phyloP scores from a whole-genome alignment of 2,329 filamentous ascomycete species.

The Cordyceps sp. region DNA sequence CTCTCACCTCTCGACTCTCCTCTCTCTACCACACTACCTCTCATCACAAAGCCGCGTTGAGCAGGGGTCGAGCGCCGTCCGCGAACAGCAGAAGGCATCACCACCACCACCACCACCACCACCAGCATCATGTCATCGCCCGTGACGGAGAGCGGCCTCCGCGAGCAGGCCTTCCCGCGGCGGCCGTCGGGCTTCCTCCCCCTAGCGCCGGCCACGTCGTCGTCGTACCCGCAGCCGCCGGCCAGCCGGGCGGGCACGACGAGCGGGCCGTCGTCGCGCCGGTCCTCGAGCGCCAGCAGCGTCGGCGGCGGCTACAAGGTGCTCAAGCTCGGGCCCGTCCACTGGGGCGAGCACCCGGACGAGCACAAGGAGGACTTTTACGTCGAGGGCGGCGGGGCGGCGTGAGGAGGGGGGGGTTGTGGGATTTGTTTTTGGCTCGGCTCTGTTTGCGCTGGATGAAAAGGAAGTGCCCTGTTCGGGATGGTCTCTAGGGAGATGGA shows the following conservation, averaged over 20 bases:
- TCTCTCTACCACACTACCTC: too few species aligned
- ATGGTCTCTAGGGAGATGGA: too few species aligned
- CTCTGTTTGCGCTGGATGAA: background rate
- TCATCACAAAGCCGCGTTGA: too few species aligned
- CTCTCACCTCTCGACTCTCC: too few species aligned
- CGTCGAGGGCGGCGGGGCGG: constrained; percentile 11
- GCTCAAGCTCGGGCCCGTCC: constrained; percentile 47
- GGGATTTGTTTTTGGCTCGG: background rate
- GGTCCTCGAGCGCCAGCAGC: constrained; percentile 38
- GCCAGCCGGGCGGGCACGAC: constrained; percentile 11
- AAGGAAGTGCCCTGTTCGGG: too few species aligned
- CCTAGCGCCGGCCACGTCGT: constrained; percentile 40
- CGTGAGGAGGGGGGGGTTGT: background rate
- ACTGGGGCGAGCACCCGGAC: constrained; percentile 43
- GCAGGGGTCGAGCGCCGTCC: too few species aligned
- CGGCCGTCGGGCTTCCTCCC: constrained; percentile 40
- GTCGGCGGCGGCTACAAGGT: constrained; percentile 22
- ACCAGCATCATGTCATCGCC: too few species aligned
- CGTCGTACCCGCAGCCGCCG: constrained; percentile 32
- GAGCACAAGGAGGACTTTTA: constrained; percentile 40
- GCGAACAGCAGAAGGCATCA: too few species aligned
- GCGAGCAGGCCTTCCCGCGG: too few species aligned
- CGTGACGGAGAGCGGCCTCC: background rate
- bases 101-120: too few species aligned
- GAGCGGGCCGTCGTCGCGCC: constrained; percentile 21